These are phyloP conservation scores for Rhytidhysteron rufulum DNA, from an alignment of 2,329 filamentous ascomycete species.

Conservation along the genomic window DNA sequence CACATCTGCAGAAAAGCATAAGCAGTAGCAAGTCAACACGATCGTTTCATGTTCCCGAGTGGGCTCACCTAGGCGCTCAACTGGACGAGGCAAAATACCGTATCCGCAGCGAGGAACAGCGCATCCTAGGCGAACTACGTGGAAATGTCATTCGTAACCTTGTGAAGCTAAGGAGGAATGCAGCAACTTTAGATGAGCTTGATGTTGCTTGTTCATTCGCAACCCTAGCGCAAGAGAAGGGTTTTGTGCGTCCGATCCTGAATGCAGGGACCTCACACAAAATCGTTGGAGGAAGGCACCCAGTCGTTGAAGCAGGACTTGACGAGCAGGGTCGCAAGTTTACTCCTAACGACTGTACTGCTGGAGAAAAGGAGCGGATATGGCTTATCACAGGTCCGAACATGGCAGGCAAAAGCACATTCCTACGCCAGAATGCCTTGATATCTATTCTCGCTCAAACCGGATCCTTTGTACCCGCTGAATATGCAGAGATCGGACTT, in stretches of 20 bases:
- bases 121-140: constrained; percentile 71
- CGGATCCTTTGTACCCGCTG: constrained; percentile 87
- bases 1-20: constrained; percentile 52
- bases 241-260: constrained; percentile 69
- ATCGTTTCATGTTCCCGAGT: constrained; percentile 78
- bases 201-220: constrained; percentile 89
- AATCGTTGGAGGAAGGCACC: constrained; percentile 82
- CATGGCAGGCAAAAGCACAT: constrained; percentile 97
- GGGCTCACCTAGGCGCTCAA: constrained; percentile 74
- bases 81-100: constrained; percentile 74
- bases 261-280: constrained; percentile 62
- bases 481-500: constrained; percentile 78
- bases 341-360: constrained; percentile 78
- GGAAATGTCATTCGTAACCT: constrained; percentile 75
- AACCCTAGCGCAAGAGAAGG: constrained; percentile 68
- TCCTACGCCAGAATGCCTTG: constrained; percentile 89
- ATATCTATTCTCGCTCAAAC: constrained; percentile 92
- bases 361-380: constrained; percentile 72
- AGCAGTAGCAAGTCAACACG: constrained; percentile 79
- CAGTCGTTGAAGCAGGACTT: constrained; percentile 84
- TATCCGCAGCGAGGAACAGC: constrained; percentile 80
- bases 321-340: constrained; percentile 76
- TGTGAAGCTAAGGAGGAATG: constrained; percentile 82
- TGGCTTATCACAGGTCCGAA: constrained; percentile 79
- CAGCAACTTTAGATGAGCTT: constrained; percentile 86